phyloP scores from a whole-genome alignment of 805 yeast genomes.

The Metschnikowia koreensis region DNA sequence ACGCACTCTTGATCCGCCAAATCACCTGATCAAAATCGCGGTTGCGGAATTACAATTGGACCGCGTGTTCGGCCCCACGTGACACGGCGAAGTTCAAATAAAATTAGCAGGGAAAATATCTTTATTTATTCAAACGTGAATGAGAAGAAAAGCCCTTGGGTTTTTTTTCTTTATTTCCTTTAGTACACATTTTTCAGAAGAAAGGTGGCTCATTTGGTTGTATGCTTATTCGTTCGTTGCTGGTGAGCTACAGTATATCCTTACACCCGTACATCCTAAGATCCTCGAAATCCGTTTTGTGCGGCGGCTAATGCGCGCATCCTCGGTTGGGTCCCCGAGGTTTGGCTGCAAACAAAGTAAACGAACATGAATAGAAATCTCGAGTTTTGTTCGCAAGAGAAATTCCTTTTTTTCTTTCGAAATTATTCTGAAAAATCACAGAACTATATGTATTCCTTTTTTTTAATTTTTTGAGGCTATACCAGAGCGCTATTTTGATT shows the following conservation, averaged over 20 bases:
- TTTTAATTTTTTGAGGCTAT: too few species aligned
- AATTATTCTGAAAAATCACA: neutral
- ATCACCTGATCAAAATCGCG: slow-evolving; percentile 2
- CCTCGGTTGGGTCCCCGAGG: neutral
- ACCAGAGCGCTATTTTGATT: too few species aligned
- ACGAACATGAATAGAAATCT: too few species aligned
- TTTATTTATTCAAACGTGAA: too few species aligned
- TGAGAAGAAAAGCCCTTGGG: too few species aligned
- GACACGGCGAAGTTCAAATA: too few species aligned
- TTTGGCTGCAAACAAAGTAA: slow-evolving; percentile 3
- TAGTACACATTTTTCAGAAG: too few species aligned
- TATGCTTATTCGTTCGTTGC: too few species aligned
- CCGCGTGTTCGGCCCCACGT: neutral
- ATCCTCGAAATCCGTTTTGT: neutral
- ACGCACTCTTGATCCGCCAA: neutral
- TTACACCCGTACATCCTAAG: neutral
- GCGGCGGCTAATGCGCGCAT: neutral
- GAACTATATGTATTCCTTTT: neutral
- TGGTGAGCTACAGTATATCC: too few species aligned
- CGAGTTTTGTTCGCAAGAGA: neutral
- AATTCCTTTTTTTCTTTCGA: neutral
- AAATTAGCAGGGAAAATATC: too few species aligned
- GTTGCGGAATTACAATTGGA: slow-evolving; percentile 3
- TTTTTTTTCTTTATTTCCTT: too few species aligned
- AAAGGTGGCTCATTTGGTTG: too few species aligned